A percentile compares a stretch with the other conserved stretches of the same genome.
Conservation (phyloP, 306 rosid genomes). For the Sophora flavescens region DNA sequence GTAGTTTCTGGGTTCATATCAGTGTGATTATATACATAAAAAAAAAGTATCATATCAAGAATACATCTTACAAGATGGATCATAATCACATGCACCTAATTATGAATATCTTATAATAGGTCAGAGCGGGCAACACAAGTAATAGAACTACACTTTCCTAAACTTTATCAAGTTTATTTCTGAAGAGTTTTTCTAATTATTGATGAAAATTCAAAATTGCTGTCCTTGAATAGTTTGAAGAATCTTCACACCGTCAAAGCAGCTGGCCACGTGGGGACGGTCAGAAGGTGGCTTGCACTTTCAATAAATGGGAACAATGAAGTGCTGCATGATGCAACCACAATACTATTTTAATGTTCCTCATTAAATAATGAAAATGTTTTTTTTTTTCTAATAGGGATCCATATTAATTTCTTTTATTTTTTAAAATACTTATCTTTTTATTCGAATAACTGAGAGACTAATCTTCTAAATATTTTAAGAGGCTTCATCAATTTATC, state of each 20-base stretch:
- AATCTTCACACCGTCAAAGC: slow-evolving; percentile 30
- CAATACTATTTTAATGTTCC: background rate
- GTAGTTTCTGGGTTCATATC: background rate
- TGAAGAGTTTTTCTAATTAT: slow-evolving; percentile 5
- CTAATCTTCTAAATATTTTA: no score
- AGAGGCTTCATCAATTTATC: no score
- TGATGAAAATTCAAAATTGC: slow-evolving; percentile 12
- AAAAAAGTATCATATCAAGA: background rate
- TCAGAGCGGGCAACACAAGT: background rate
- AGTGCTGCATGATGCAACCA: slow-evolving; percentile 13
- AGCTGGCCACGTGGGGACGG: slow-evolving; percentile 41
- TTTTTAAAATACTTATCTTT: no score
- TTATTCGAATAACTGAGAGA: no score
- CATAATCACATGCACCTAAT: slow-evolving; percentile 1
- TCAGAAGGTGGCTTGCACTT: slow-evolving; percentile 21
- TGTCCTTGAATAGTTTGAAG: slow-evolving; percentile 18
- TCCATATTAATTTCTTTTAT: no score
- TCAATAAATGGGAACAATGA: background rate
- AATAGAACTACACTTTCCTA: background rate
- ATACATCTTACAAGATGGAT: background rate
- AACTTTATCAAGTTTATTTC: background rate
- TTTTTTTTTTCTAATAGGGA: no score
- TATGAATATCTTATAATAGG: slow-evolving; percentile 1
- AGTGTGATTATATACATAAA: background rate
- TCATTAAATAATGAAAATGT: no score